These are phyloP conservation scores for Candida anutae DNA, from an alignment of 1,139 yeast species.

Conservation along the genomic window DNA sequence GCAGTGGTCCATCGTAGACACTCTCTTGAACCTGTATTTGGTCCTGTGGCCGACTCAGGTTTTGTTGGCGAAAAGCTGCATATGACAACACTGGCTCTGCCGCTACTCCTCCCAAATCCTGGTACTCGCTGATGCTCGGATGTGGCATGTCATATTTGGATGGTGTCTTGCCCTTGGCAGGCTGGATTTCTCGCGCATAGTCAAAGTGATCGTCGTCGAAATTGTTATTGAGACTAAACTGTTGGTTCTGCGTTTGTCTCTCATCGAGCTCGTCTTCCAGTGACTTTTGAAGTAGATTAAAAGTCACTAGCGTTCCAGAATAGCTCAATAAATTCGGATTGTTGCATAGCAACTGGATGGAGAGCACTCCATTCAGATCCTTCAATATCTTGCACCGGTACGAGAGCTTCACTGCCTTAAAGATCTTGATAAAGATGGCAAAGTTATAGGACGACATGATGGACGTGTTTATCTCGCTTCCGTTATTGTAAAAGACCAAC, in stretches of 20 bases:
- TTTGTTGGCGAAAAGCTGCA: conserved; percentile 10
- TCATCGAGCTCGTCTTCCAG: conserved; percentile 11
- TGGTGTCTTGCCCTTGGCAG: too few species aligned
- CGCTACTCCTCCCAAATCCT: conserved; percentile 7
- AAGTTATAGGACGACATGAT: conserved; percentile 44
- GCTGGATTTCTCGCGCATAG: conserved; percentile 15
- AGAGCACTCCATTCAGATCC: conserved; percentile 48
- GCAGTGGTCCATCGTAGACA: too few species aligned
- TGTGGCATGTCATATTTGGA: too few species aligned
- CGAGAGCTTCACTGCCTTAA: conserved; percentile 49
- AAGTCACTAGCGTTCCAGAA: conserved; percentile 57
- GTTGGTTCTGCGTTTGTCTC: conserved; percentile 1
- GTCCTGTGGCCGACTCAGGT: background rate
- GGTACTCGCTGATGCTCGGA: conserved; percentile 9
- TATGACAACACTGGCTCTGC: conserved; percentile 8
- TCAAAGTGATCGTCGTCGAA: conserved; percentile 21
- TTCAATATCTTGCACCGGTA: conserved; percentile 53
- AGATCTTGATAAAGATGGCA: conserved; percentile 42
- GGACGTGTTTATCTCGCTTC: conserved; percentile 14
- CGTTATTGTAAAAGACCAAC: conserved; percentile 13
- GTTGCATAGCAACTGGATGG: conserved; percentile 37
- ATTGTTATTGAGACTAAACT: conserved; percentile 8
- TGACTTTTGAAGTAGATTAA: conserved; percentile 46
- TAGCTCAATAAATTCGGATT: conserved; percentile 26
- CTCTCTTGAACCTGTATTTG: background rate